A percentile compares a stretch with the other conserved stretches of the same genome.
These are phyloP conservation scores for Withania somnifera DNA, from an alignment of 305 asterid genomes.

Conservation along the genomic window DNA sequence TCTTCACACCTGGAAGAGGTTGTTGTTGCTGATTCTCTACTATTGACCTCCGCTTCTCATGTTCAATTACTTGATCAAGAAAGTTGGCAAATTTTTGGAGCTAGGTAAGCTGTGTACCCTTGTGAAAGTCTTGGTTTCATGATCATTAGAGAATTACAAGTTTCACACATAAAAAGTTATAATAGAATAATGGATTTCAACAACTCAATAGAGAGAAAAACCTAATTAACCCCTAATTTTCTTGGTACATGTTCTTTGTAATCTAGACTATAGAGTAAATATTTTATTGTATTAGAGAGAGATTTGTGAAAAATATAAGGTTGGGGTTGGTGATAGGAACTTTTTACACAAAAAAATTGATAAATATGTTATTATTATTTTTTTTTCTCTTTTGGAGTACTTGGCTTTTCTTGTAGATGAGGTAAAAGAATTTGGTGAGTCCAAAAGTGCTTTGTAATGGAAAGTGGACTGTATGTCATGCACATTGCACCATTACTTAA, in stretches of 20 bases:
- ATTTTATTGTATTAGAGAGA: not conserved
- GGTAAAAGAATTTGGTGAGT: constrained; percentile 38
- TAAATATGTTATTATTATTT: no score
- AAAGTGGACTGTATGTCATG: constrained; percentile 90
- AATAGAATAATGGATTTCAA: not conserved
- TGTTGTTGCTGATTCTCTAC: constrained; percentile 41
- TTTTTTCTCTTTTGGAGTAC: not conserved
- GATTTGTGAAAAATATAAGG: not conserved
- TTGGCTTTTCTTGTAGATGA: constrained; percentile 53
- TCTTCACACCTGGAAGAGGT: constrained; percentile 48
- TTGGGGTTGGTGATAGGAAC: not conserved
- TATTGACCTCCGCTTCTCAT: constrained; percentile 84
- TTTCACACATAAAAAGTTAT: not conserved
- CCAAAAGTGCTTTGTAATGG: constrained; percentile 39
- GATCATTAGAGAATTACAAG: not conserved
- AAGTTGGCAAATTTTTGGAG: not conserved
- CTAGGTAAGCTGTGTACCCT: not conserved
- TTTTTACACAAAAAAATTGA: no score
- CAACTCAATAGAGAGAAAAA: not conserved
- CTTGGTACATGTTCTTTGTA: not conserved
- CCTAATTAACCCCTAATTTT: not conserved
- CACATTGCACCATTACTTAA: constrained; percentile 48
- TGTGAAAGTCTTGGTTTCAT: not conserved
- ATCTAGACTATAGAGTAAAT: not conserved
- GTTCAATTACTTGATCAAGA: not conserved